Percentiles rank a stretch among this genome's conserved stretches.
These are phyloP conservation scores for Capillidium heterosporum DNA, from an alignment of 371 early-diverging fungal genomes.

Conservation along the genomic window DNA sequence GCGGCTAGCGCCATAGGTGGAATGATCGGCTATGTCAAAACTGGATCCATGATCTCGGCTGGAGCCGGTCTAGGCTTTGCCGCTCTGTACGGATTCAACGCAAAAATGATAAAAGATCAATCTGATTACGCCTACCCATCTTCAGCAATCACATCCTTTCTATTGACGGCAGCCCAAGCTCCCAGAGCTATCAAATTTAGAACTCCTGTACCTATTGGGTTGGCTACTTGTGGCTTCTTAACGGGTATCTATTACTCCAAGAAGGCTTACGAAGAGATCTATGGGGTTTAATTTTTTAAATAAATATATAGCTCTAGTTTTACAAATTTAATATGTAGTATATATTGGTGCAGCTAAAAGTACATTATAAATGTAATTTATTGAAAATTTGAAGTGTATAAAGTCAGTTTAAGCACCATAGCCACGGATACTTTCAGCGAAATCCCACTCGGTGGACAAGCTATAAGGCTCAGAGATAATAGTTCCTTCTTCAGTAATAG, in stretches of 20 bases:
- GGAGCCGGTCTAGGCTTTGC: slow-evolving; percentile 1
- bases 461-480: slow-evolving; percentile 74
- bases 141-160: background rate
- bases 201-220: slow-evolving; percentile 3
- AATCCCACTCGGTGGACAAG: slow-evolving; percentile 82
- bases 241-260: background rate
- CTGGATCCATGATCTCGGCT: slow-evolving; percentile 3
- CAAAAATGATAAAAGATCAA: background rate
- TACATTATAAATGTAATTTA: too few species aligned
- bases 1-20: slow-evolving; percentile 2
- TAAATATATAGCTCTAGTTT: too few species aligned
- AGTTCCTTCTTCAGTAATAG: slow-evolving; percentile 62
- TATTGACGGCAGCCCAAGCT: background rate
- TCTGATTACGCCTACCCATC: background rate
- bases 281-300: slow-evolving; percentile 3
- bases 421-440: slow-evolving; percentile 78
- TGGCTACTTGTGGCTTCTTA: background rate
- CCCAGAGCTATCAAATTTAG: background rate
- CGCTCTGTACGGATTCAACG: background rate
- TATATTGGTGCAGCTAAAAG: too few species aligned
- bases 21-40: slow-evolving; percentile 2
- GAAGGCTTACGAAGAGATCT: slow-evolving; percentile 1
- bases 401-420: slow-evolving; percentile 54
- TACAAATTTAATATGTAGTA: too few species aligned
- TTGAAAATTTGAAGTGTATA: too few species aligned